Evolutionary conservation across 176 grass and related monocot genomes (phyloP), one percentile per base, ranked within the genome.

Genomic region (Oryza glaberrima): DNA sequence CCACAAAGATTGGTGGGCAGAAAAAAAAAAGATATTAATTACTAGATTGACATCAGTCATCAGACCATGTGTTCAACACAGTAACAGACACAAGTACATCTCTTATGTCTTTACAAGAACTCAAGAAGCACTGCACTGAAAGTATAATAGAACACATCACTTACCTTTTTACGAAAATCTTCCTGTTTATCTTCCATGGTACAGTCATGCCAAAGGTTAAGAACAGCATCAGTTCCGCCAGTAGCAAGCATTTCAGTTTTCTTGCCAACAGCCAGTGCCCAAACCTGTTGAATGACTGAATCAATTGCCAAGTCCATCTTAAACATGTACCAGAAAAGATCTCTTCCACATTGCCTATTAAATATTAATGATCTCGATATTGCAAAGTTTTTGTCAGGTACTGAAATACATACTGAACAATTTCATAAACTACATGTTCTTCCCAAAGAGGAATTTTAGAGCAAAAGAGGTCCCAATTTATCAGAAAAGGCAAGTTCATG

Each of bases 241-340:
- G 93, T 96, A 65, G 91, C 91, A 83, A 96, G 60, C 84, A 91
- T 96, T 90, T 99, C 93, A 76, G 91, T 94, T 88, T 99, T 94
- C 72, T 35, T 94, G 78, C 91, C 94, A 76, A 94, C 79, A 86
- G 93, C 68, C 91, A 96, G 65, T 51, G 93, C 94, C 93, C 96
- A 96, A 87, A 98, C 84, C 88, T 95, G 77, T 73, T 74, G 20
- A 81, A 72, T 60, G 71, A 76, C 16, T 56, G 56, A 68, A 41
- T 76, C 40, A 84, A 30, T 78, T 32, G 46, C 35, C 11, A 1
- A 76, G 6, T 10, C 36, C 69, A 51, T 76, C 36, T 81, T 17
- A 20, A 74, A 43, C 41, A 71, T 65, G 65, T 11, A 77, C 28
- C 35, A 81, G 1, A 8, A 32, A 72, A 90, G 13, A 72, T 13